Percentiles rank a stretch among this genome's conserved stretches.
Evolutionary conservation across 441 rosid species (phyloP).

Genomic region (Eutrema salsugineum): DNA sequence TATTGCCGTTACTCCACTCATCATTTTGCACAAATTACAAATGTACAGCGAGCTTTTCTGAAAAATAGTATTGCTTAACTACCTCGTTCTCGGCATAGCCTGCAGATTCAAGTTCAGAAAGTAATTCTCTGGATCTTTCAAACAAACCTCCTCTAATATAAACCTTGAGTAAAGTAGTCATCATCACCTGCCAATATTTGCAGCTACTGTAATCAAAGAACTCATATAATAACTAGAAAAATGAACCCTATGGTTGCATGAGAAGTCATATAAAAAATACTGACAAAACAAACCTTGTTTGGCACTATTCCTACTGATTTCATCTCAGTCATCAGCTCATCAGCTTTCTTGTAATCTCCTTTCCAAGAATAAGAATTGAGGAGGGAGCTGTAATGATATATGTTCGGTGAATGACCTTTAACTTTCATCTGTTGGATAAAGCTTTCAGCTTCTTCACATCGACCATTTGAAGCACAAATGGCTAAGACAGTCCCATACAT

Average conservation of each 20-base stretch:
- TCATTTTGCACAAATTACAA: not conserved
- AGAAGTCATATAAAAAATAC: not conserved
- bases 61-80: not conserved
- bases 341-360: slow-evolving; percentile 79
- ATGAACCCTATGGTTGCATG: not conserved
- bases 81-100: slow-evolving; percentile 90
- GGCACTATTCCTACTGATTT: slow-evolving; percentile 75
- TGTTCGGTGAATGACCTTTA: slow-evolving; percentile 69
- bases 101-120: slow-evolving; percentile 59
- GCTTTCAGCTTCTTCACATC: slow-evolving; percentile 66
- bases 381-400: slow-evolving; percentile 82
- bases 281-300: slow-evolving; percentile 64
- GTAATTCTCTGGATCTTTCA: slow-evolving; percentile 73
- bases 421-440: slow-evolving; percentile 74
- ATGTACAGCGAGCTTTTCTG: slow-evolving; percentile 7
- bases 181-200: slow-evolving; percentile 61
- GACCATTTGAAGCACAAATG: slow-evolving; percentile 83
- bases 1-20: not conserved
- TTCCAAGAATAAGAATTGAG: slow-evolving; percentile 75
- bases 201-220: slow-evolving; percentile 1
- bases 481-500: slow-evolving; percentile 90
- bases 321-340: slow-evolving; percentile 72
- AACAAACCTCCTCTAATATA: slow-evolving; percentile 87
- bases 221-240: not conserved
- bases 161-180: slow-evolving; percentile 85